A percentile compares a stretch with the other conserved stretches of the same genome.
phyloP scores from a whole-genome alignment of 768 basidiomycete genomes.

The Tylopilus felleus region DNA sequence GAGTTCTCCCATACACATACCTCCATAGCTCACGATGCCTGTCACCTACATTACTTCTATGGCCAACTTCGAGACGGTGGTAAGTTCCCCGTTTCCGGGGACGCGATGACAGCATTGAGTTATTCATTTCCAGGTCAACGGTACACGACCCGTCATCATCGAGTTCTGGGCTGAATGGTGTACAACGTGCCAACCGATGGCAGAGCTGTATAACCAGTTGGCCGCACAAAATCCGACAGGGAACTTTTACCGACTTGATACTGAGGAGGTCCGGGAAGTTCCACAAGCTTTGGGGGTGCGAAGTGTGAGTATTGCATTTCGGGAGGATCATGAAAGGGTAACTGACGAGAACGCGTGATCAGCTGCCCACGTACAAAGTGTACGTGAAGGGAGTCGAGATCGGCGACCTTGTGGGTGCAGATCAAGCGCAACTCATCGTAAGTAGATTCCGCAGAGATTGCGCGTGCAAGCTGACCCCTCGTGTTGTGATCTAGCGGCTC shows the following conservation, averaged over 20 bases:
- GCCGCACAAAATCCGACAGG: slow-evolving; percentile 26
- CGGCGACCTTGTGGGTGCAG: slow-evolving; percentile 29
- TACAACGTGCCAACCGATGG: slow-evolving; percentile 18
- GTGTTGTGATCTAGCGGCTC: slow-evolving; percentile 23
- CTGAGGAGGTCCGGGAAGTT: slow-evolving; percentile 27
- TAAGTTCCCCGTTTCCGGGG: slow-evolving; percentile 7
- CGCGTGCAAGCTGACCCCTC: slow-evolving; percentile 17
- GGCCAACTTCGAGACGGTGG: slow-evolving; percentile 24
- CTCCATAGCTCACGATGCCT: slow-evolving; percentile 18
- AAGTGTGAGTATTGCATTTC: slow-evolving; percentile 12
- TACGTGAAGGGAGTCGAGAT: slow-evolving; percentile 31
- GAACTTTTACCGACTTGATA: slow-evolving; percentile 31
- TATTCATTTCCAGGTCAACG: slow-evolving; percentile 15
- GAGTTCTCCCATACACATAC: slow-evolving; percentile 13
- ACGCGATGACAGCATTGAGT: slow-evolving; percentile 7
- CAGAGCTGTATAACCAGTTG: slow-evolving; percentile 23
- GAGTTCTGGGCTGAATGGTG: slow-evolving; percentile 35
- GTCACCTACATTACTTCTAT: slow-evolving; percentile 26
- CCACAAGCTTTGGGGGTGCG: slow-evolving; percentile 24
- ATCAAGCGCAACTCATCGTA: slow-evolving; percentile 24
- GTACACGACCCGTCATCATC: slow-evolving; percentile 24
- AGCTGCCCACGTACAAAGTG: slow-evolving; percentile 31
- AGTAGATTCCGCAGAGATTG: slow-evolving; percentile 7
- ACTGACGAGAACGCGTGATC: slow-evolving; percentile 12
- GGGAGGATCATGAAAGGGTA: slow-evolving; percentile 13